Evolutionary conservation across 73 alveolate species (phyloP).

Genomic region (Symbiodinium natans): DNA sequence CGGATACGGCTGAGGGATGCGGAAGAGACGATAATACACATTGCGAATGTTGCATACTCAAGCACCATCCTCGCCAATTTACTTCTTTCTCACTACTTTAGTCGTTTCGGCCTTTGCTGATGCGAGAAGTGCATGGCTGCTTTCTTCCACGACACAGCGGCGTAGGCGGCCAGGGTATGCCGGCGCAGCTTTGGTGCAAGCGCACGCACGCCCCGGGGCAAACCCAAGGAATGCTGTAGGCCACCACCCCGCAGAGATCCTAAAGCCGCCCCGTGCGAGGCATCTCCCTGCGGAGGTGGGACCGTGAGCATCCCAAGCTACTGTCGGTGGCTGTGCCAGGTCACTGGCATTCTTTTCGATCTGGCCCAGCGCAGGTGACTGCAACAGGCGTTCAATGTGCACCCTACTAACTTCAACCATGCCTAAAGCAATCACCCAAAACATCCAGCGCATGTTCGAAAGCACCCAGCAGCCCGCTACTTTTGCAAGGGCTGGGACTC

Average conservation of each 20-base stretch:
- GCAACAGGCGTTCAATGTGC: background rate
- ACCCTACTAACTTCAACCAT: too few species aligned
- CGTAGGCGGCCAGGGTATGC: too few species aligned
- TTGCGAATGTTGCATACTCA: too few species aligned
- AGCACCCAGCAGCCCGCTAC: constrained; percentile 4
- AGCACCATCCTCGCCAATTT: too few species aligned
- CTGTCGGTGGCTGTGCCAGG: constrained; percentile 12
- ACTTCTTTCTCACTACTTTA: too few species aligned
- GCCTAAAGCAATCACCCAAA: background rate
- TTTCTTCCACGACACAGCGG: too few species aligned
- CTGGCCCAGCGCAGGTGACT: too few species aligned
- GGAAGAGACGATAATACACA: too few species aligned
- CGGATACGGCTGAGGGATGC: background rate
- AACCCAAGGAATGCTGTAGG: too few species aligned
- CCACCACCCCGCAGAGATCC: background rate
- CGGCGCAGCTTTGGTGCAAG: background rate
- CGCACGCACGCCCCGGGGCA: background rate
- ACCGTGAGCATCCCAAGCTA: constrained; percentile 6
- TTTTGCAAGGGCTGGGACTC: background rate
- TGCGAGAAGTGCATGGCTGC: too few species aligned
- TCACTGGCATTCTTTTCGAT: background rate
- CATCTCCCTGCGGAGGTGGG: constrained; percentile 5
- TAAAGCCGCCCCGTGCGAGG: background rate
- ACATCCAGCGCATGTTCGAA: background rate
- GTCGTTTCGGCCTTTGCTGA: too few species aligned